These are phyloP conservation scores for Juglanconis sp. DNA, from an alignment of 2,329 filamentous ascomycete genomes.

Conservation along the genomic window DNA sequence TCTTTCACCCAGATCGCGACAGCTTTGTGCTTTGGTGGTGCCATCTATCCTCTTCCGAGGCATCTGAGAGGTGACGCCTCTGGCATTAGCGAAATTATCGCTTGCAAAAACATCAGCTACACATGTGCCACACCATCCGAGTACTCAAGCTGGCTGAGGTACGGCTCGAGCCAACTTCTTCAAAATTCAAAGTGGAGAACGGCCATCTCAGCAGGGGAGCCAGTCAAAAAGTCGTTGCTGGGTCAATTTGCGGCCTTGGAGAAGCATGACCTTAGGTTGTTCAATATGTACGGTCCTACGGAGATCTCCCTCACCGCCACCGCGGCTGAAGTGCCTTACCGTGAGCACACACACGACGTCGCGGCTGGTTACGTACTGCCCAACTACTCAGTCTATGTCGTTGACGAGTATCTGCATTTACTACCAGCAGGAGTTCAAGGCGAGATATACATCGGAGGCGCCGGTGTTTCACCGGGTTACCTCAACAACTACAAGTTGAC, in stretches of 20 bases:
- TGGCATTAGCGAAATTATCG: slow-evolving; percentile 31
- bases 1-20: slow-evolving; percentile 29
- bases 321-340: background rate
- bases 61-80: slow-evolving; percentile 29
- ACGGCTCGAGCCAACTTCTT: slow-evolving; percentile 8
- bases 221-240: slow-evolving; percentile 5
- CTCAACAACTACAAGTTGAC: slow-evolving; percentile 25
- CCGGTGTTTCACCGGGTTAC: slow-evolving; percentile 38
- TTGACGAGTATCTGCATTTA: no score
- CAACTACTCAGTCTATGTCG: slow-evolving; percentile 38
- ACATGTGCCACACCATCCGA: slow-evolving; percentile 38
- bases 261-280: background rate
- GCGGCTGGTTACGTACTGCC: slow-evolving; percentile 10
- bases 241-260: background rate
- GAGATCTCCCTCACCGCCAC: background rate
- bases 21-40: slow-evolving; percentile 27
- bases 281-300: slow-evolving; percentile 21
- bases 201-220: slow-evolving; percentile 20
- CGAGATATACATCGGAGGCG: slow-evolving; percentile 37
- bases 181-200: background rate
- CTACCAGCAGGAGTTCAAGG: slow-evolving; percentile 34
- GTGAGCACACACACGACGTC: background rate
- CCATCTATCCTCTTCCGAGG: slow-evolving; percentile 25
- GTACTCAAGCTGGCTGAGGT: slow-evolving; percentile 26
- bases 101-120: slow-evolving; percentile 28